Conservation (phyloP, 768 basidiomycete species). For the Lanmaoa pseudosensibilis region DNA sequence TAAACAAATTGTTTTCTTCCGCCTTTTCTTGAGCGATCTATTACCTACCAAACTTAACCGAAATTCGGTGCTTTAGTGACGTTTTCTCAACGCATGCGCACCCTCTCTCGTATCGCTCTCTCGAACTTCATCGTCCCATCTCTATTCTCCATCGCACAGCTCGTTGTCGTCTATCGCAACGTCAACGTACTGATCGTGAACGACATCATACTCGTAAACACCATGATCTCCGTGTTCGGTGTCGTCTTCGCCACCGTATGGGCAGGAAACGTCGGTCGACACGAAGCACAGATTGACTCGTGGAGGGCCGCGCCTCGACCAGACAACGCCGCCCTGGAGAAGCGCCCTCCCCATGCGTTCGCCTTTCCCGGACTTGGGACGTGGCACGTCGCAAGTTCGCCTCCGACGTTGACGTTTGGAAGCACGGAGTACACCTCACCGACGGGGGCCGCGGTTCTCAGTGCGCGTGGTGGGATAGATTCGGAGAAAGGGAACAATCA, state of each 20-base stretch:
- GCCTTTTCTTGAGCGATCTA: neutral
- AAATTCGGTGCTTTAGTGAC: constrained; percentile 8
- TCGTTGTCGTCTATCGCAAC: constrained; percentile 30
- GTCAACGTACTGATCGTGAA: constrained; percentile 24
- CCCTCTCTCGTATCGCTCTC: constrained; percentile 31
- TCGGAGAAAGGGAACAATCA: neutral
- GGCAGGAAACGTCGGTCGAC: constrained; percentile 16
- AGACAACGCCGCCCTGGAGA: neutral
- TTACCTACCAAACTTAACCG: neutral
- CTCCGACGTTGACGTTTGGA: constrained; percentile 1
- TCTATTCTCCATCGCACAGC: constrained; percentile 32
- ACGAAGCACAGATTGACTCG: neutral
- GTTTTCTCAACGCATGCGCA: constrained; percentile 24
- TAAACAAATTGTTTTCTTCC: neutral
- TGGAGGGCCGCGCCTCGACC: neutral
- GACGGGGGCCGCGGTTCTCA: neutral
- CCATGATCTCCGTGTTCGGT: constrained; percentile 33
- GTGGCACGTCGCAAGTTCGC: constrained; percentile 18
- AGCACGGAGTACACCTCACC: neutral
- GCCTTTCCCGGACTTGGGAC: constrained; percentile 17
- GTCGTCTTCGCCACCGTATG: constrained; percentile 37
- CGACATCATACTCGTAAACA: constrained; percentile 30
- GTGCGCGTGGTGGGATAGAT: neutral
- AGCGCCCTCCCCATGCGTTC: neutral
- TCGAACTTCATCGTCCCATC: constrained; percentile 36